Percentiles rank a stretch among this genome's conserved stretches.
Conservation (phyloP, 2,329 filamentous ascomycete genomes). For the Fusarium sp. region DNA sequence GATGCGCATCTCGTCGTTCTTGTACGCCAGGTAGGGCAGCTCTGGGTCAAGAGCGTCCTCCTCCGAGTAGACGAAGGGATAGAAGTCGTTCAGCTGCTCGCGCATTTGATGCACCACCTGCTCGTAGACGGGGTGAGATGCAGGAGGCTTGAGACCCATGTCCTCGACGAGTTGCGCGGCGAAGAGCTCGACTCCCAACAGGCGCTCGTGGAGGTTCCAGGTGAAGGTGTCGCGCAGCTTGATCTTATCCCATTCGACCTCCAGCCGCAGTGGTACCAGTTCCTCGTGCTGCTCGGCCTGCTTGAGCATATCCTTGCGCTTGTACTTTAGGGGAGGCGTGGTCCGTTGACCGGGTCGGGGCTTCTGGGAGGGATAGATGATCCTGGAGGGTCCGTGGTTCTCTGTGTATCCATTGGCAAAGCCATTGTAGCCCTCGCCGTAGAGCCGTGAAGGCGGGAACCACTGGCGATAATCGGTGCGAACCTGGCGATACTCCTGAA, state of each 20-base stretch:
- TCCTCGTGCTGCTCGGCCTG: constrained; percentile 94
- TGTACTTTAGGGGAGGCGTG: constrained; percentile 78
- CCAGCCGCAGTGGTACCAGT: constrained; percentile 88
- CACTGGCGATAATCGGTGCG: constrained; percentile 65
- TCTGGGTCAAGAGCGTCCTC: constrained; percentile 92
- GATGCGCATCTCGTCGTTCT: constrained; percentile 99
- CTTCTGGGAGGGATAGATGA: constrained; percentile 85
- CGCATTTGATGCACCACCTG: constrained; percentile 77
- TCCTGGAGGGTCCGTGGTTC: constrained; percentile 70
- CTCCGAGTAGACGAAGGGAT: constrained; percentile 89
- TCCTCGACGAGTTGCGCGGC: constrained; percentile 93
- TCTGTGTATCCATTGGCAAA: constrained; percentile 91
- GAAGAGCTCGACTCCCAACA: constrained; percentile 83
- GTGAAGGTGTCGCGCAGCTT: constrained; percentile 97
- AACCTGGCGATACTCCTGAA: constrained; percentile 76
- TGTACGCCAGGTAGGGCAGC: constrained; percentile 91
- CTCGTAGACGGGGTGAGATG: constrained; percentile 71
- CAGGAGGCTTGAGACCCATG: constrained; percentile 80
- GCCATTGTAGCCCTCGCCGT: constrained; percentile 83
- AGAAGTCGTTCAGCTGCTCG: constrained; percentile 93
- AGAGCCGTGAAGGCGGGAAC: constrained; percentile 70
- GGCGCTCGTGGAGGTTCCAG: constrained; percentile 95
- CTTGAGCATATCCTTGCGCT: constrained; percentile 81
- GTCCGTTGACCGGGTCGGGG: constrained; percentile 81
- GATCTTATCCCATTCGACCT: constrained; percentile 95